phyloP scores from a whole-genome alignment of 495 filamentous ascomycete genomes.

The Podospora fimiseda region DNA sequence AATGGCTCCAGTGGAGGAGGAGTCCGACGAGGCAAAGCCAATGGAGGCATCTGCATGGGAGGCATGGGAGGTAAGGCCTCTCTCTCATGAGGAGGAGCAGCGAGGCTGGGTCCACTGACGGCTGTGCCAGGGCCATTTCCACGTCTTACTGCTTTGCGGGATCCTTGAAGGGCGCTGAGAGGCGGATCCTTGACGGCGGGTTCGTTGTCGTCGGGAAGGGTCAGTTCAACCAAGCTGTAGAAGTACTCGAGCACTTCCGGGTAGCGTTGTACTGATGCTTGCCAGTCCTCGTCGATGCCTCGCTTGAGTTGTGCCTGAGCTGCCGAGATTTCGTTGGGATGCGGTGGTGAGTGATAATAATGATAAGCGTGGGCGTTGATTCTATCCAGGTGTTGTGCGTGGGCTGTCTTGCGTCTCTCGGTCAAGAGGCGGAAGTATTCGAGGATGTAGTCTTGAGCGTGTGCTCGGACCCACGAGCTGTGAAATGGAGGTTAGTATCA shows the following conservation, averaged over 20 bases:
- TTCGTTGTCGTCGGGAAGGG: slow-evolving; percentile 50
- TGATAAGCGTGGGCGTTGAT: slow-evolving; percentile 53
- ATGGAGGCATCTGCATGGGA: background rate
- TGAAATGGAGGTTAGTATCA: slow-evolving; percentile 19
- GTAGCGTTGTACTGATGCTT: slow-evolving; percentile 59
- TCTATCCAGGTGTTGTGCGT: slow-evolving; percentile 49
- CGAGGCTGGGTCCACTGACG: slow-evolving; percentile 28
- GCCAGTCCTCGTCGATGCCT: slow-evolving; percentile 71
- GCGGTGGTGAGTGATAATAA: slow-evolving; percentile 48
- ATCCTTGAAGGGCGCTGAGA: slow-evolving; percentile 44
- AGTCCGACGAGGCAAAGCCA: slow-evolving; percentile 24
- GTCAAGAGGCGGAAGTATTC: slow-evolving; percentile 58
- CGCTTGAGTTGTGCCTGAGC: slow-evolving; percentile 56
- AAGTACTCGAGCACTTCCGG: slow-evolving; percentile 71
- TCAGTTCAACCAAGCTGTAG: slow-evolving; percentile 57
- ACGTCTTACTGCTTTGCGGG: slow-evolving; percentile 33
- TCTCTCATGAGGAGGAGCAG: slow-evolving; percentile 19
- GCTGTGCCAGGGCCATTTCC: slow-evolving; percentile 22
- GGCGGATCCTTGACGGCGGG: slow-evolving; percentile 49
- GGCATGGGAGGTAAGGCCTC: slow-evolving; percentile 4
- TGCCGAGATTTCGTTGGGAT: slow-evolving; percentile 51
- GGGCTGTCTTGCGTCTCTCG: slow-evolving; percentile 52
- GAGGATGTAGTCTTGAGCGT: slow-evolving; percentile 64
- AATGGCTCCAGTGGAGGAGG: slow-evolving; percentile 28
- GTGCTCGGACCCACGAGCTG: slow-evolving; percentile 63